A percentile compares a stretch with the other conserved stretches of the same genome.
Evolutionary conservation across 2,329 filamentous ascomycete species (phyloP).

Genomic region (Fusarium verrucosum): DNA sequence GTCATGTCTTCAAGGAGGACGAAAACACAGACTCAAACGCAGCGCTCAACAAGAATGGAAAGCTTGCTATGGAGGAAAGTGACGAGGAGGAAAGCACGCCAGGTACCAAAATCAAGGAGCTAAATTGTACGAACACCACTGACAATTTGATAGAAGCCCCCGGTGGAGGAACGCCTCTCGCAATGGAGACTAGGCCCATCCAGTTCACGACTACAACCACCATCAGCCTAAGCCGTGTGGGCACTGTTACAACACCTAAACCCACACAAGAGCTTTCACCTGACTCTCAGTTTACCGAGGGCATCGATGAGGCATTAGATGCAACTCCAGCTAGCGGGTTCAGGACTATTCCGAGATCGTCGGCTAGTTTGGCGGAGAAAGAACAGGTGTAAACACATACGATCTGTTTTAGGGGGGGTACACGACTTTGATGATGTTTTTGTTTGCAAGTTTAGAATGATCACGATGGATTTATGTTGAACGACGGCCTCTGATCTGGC

Average conservation of each 20-base stretch:
- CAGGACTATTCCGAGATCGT: slow-evolving; percentile 38
- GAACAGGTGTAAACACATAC: not conserved
- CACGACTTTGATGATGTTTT: not conserved
- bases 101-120: not conserved
- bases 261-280: slow-evolving; percentile 5
- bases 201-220: slow-evolving; percentile 2
- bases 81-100: not conserved
- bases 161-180: not conserved
- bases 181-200: not conserved
- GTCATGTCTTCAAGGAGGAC: slow-evolving; percentile 29
- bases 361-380: slow-evolving; percentile 30
- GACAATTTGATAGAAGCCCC: slow-evolving; percentile 8
- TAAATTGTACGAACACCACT: not conserved
- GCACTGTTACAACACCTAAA: slow-evolving; percentile 6
- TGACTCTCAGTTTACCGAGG: not conserved
- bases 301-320: slow-evolving; percentile 10
- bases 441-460: not conserved
- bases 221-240: not conserved
- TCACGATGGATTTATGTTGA: not conserved
- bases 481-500: not conserved
- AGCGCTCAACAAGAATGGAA: slow-evolving; percentile 11
- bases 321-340: slow-evolving; percentile 35
- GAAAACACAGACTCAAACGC: slow-evolving; percentile 1
- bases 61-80: not conserved
- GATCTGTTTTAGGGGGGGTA: not conserved